Percentiles rank a stretch among this genome's conserved stretches.
Conservation (phyloP, 306 rosid species). For the Trifolium dubium region DNA sequence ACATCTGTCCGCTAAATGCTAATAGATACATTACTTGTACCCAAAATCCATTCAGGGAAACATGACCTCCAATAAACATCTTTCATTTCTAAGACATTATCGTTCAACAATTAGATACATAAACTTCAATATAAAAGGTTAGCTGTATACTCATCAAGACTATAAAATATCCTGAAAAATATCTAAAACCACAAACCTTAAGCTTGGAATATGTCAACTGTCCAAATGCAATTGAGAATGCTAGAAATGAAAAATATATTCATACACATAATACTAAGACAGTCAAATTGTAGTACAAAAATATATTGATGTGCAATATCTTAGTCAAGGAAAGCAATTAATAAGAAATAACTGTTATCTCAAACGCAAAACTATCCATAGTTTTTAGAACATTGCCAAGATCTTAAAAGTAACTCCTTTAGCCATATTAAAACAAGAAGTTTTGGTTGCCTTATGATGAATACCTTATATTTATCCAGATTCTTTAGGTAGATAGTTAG, state of each 20-base stretch:
- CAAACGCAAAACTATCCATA: slow-evolving; percentile 25
- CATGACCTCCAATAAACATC: background rate
- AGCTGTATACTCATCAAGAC: background rate
- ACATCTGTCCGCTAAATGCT: slow-evolving; percentile 2
- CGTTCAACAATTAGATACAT: background rate
- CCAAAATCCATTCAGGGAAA: background rate
- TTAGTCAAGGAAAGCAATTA: slow-evolving; percentile 17
- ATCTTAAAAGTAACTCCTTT: background rate
- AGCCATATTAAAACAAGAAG: background rate
- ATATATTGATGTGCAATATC: slow-evolving; percentile 5
- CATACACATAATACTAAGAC: slow-evolving; percentile 2
- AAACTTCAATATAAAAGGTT: background rate
- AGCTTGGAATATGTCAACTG: background rate
- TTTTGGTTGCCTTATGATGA: slow-evolving; percentile 24
- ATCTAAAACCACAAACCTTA: slow-evolving; percentile 14
- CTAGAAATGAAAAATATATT: slow-evolving; percentile 16
- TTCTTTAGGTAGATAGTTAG: slow-evolving; percentile 84
- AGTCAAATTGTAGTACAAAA: background rate
- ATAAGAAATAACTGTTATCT: background rate
- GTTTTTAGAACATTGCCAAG: slow-evolving; percentile 13
- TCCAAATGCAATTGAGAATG: slow-evolving; percentile 10
- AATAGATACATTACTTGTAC: background rate
- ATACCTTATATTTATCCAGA: slow-evolving; percentile 85
- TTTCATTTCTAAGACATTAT: background rate
- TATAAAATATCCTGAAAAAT: background rate